A percentile compares a stretch with the other conserved stretches of the same genome.
These are phyloP conservation scores for Mucor plumbeus DNA, from an alignment of 371 early-diverging fungal species.

Conservation along the genomic window DNA sequence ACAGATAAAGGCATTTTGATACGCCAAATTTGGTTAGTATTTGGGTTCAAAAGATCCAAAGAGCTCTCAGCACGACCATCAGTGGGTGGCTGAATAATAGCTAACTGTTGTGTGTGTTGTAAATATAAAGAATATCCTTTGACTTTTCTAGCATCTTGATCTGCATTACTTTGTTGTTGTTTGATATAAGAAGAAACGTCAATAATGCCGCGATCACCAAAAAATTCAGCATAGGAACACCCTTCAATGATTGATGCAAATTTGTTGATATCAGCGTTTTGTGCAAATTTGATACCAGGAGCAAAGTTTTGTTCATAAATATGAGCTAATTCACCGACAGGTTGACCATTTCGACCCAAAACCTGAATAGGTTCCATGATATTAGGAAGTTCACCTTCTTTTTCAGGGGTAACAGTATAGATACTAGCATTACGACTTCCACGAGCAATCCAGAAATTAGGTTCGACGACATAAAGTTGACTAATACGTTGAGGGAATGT, in stretches of 20 bases:
- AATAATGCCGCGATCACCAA: constrained; percentile 16
- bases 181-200: constrained; percentile 36
- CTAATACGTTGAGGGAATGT: constrained; percentile 52
- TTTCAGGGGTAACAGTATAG: constrained; percentile 47
- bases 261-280: constrained; percentile 21
- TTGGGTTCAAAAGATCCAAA: constrained; percentile 67
- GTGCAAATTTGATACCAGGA: constrained; percentile 30
- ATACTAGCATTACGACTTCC: constrained; percentile 57
- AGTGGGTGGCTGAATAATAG: constrained; percentile 56
- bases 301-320: constrained; percentile 34
- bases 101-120: constrained; percentile 60
- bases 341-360: constrained; percentile 46
- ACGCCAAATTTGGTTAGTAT: constrained; percentile 61
- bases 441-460: constrained; percentile 61
- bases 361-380: constrained; percentile 43
- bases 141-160: constrained; percentile 32
- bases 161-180: constrained; percentile 2
- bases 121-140: constrained; percentile 55
- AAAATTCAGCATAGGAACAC: constrained; percentile 37
- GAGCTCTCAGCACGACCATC: constrained; percentile 68
- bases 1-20: constrained; percentile 67
- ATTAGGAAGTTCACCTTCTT: constrained; percentile 20
- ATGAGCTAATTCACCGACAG: constrained; percentile 31
- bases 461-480: constrained; percentile 56
- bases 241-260: constrained; percentile 41